Evolutionary conservation across 179 eudicot species (phyloP).

Genomic region (Amaranthus tricolor): DNA sequence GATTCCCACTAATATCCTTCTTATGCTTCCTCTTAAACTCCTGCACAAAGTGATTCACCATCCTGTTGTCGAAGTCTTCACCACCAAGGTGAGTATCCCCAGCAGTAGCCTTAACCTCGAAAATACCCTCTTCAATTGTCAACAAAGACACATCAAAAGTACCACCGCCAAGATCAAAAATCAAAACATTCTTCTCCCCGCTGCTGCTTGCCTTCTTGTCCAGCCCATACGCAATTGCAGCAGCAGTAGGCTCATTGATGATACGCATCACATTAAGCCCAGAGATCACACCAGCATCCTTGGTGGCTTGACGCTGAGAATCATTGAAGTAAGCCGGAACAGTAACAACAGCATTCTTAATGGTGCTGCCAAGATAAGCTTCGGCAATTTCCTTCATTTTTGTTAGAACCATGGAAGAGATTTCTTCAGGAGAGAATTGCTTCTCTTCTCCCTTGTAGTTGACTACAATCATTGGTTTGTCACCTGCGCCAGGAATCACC

Average conservation of each 20-base stretch:
- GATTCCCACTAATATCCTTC: conserved; percentile 60
- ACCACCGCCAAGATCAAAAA: conserved; percentile 67
- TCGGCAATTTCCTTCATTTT: conserved; percentile 66
- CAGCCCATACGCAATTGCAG: conserved; percentile 68
- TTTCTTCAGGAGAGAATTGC: conserved; percentile 57
- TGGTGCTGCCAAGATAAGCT: conserved; percentile 45
- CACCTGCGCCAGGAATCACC: conserved; percentile 53
- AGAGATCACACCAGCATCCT: conserved; percentile 62
- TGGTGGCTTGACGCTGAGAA: conserved; percentile 68
- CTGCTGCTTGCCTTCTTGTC: conserved; percentile 48
- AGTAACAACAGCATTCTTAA: conserved; percentile 62
- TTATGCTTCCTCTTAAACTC: conserved; percentile 63
- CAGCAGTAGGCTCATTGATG: conserved; percentile 69
- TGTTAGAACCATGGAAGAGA: conserved; percentile 58
- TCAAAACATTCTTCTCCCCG: conserved; percentile 57
- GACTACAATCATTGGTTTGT: conserved; percentile 65
- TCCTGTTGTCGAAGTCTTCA: conserved; percentile 58
- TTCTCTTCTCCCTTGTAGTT: conserved; percentile 48
- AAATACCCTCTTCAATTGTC: conserved; percentile 57
- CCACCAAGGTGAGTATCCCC: conserved; percentile 75
- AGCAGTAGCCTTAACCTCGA: conserved; percentile 67
- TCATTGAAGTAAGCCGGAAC: conserved; percentile 70
- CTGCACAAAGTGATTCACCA: conserved; percentile 65
- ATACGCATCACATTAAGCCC: conserved; percentile 59
- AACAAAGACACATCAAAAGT: conserved; percentile 61